Base-by-base conservation (phyloP, 352 stramenopile genomes). In the Phytopythium vexans region DNA sequence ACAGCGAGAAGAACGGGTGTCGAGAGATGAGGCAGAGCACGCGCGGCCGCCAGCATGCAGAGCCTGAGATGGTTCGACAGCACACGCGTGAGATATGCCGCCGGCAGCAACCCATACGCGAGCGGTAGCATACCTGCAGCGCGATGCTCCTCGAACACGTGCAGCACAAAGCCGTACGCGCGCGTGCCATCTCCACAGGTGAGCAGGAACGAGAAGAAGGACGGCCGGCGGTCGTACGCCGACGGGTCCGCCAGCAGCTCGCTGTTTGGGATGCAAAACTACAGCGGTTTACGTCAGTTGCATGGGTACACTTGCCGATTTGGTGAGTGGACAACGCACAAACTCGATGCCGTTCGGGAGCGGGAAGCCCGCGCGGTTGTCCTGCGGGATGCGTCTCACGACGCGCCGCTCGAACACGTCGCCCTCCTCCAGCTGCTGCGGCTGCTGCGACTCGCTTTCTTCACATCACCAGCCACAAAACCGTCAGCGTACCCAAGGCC, bases 131-230 rank as follows among this genome's bases (percentile, higher is more conserved):
- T 49, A 74, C 64, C 46, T 52, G 38, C 43, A 16, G 50, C 44
- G 6, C 33, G 14, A 14, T 48, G 57, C 53, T 71, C 51, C 43
- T 89, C 73, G 33, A 73, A 82, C 43, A 74, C 77, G 54, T 87
- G 70, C 41, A 93, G 57, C 31, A 74, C 81, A 59, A 90, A 91
- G 8, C 83, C 83, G 44, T 87, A 93, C 14, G 74, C 83, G 32
- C 73, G 78, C 35, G 59, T 62, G 27, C 83, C 83, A 45, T 93
- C 77, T 47, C 83, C 81, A n/a, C 70, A 65, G 15, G 83, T 93
- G 48, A 93, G 68, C 34, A 77, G 79, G 53, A 93, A 93, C 7
- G 83, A 91, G 59, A 91, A 90, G 66, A 91, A 90, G 6, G 66
- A 66, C 21, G 83, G 80, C 54, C 76, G 76, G 52, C 75, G 74